phyloP scores from a whole-genome alignment of 1,284 basidiomycete species.

The Pterulicium gracile region DNA sequence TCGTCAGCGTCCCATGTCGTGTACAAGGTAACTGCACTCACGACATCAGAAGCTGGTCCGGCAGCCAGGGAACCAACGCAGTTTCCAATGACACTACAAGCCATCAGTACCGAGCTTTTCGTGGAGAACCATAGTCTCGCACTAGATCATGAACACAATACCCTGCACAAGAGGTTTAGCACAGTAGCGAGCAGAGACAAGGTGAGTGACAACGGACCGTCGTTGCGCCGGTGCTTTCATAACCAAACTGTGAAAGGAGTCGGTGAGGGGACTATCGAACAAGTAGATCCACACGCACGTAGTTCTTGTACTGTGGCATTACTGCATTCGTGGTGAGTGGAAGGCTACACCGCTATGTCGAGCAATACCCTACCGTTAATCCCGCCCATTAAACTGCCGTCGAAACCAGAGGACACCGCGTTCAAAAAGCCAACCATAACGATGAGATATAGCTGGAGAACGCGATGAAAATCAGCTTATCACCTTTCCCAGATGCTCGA shows the following conservation, averaged over 20 bases:
- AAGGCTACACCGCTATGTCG: too few relatives aligned
- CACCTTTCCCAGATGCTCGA: too few relatives aligned
- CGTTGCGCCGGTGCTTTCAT: slow-evolving; percentile 11
- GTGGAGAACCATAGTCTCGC: neutral
- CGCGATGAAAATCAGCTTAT: too few relatives aligned
- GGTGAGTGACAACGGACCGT: slow-evolving; percentile 8
- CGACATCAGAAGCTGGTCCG: slow-evolving; percentile 17
- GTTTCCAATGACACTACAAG: slow-evolving; percentile 15
- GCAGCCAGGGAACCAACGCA: slow-evolving; percentile 17
- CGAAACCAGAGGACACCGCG: slow-evolving; percentile 18
- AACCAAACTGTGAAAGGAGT: slow-evolving; percentile 11
- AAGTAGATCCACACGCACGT: slow-evolving; percentile 10
- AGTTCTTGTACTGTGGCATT: slow-evolving; percentile 17
- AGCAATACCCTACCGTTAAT: slow-evolving; percentile 14
- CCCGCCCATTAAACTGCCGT: slow-evolving; percentile 18
- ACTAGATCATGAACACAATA: slow-evolving; percentile 19
- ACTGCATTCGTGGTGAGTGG: too few relatives aligned
- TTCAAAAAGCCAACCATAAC: slow-evolving; percentile 19
- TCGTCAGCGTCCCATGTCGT: neutral
- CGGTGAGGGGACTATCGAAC: neutral
- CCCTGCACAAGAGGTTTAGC: slow-evolving; percentile 6
- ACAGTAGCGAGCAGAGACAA: neutral
- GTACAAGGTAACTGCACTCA: slow-evolving; percentile 8
- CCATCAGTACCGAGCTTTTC: neutral
- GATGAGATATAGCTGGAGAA: slow-evolving; percentile 16